Conservation (phyloP, 345 rosid genomes). For the Pistacia atlantica region DNA sequence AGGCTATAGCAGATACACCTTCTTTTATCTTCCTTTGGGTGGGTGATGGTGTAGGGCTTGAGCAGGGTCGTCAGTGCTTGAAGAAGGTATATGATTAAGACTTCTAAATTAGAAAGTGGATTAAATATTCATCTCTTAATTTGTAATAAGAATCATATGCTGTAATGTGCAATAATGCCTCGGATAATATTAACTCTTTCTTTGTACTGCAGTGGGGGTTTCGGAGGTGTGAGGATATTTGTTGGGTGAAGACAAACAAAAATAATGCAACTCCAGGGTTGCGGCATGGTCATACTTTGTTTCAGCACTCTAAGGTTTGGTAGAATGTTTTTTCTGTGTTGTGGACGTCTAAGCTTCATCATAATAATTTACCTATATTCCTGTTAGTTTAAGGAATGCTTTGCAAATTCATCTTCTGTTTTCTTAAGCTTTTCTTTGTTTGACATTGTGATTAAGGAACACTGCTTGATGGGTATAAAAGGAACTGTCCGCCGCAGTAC, state of each 20-base stretch:
- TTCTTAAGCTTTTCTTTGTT: conserved; percentile 5
- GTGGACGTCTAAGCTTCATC: conserved; percentile 7
- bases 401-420: conserved; percentile 9
- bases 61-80: conserved; percentile 96
- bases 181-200: conserved; percentile 5
- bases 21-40: conserved; percentile 99
- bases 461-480: conserved; percentile 98
- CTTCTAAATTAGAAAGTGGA: conserved; percentile 4
- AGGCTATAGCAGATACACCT: conserved; percentile 99
- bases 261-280: conserved; percentile 87
- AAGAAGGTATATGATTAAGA: conserved; percentile 62
- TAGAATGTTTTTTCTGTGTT: conserved; percentile 20
- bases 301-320: conserved; percentile 96
- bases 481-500: conserved; percentile 99
- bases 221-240: conserved; percentile 97
- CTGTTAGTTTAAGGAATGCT: conserved; percentile 11
- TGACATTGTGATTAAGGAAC: conserved; percentile 63
- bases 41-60: conserved; percentile 97
- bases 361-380: background rate
- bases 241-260: conserved; percentile 99
- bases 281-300: conserved; percentile 91
- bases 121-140: background rate
- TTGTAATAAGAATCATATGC: background rate
- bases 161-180: background rate
- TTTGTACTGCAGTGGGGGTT: conserved; percentile 82